phyloP scores from a whole-genome alignment of 306 rosid species.

The barrel medic (Medicago truncatula) region DNA sequence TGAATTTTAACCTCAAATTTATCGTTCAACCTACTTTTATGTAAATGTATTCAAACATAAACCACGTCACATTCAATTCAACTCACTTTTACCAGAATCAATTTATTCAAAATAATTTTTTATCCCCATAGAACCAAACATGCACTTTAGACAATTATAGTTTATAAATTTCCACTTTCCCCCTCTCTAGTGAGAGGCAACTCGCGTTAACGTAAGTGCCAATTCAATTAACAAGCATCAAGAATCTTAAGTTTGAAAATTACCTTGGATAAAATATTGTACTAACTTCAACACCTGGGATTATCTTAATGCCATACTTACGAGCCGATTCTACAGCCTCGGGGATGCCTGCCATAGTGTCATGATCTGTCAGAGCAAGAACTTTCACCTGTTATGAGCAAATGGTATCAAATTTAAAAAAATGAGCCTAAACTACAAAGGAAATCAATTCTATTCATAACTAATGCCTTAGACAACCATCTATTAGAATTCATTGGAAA shows the following conservation, averaged over 20 bases:
- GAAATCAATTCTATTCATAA: constrained; percentile 25
- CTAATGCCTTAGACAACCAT: neutral
- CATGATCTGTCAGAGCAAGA: constrained; percentile 99
- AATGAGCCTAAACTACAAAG: constrained; percentile 9
- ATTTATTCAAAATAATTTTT: neutral
- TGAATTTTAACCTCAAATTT: neutral
- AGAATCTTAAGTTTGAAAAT: constrained; percentile 29
- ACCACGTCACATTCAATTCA: neutral
- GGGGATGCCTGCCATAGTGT: constrained; percentile 91
- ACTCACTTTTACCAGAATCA: neutral
- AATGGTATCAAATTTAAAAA: constrained; percentile 55
- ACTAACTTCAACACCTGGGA: constrained; percentile 98
- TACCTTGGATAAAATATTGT: constrained; percentile 78
- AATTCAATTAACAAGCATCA: constrained; percentile 14
- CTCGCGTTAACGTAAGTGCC: neutral
- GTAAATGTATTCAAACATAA: neutral
- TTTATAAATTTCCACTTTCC: neutral
- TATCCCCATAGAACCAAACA: neutral
- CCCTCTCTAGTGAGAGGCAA: constrained; percentile 26
- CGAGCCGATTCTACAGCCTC: constrained; percentile 90
- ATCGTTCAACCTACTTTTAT: neutral
- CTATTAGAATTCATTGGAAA: neutral
- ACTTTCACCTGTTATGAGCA: constrained; percentile 95
- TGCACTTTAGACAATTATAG: neutral
- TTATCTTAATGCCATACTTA: constrained; percentile 86